Percentiles rank a stretch among this genome's conserved stretches.
These are phyloP conservation scores for Pseudoscleropodium purum DNA, from an alignment of 225 moss, liverwort and hornwort genomes.

Conservation along the genomic window DNA sequence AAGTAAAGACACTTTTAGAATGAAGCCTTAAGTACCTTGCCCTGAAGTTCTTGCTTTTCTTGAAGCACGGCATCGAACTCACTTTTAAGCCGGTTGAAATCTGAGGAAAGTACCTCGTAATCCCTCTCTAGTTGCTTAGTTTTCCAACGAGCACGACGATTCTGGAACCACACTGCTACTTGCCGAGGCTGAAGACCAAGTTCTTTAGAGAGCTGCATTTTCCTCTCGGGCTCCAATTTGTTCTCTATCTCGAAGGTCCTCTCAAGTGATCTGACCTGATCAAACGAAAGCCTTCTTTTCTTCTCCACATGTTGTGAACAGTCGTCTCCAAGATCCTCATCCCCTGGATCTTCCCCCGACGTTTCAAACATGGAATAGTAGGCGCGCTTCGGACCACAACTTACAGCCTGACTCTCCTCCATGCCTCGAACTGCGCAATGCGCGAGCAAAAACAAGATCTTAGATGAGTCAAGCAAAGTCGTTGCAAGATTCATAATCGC, in stretches of 20 bases:
- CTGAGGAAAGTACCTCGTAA: conserved; percentile 72
- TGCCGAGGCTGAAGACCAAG: conserved; percentile 94
- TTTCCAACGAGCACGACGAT: conserved; percentile 97
- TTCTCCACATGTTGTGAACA: background rate
- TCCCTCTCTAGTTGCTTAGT: conserved; percentile 91
- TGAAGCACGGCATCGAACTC: conserved; percentile 50
- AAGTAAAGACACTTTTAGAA: background rate
- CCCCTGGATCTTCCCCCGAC: conserved; percentile 71
- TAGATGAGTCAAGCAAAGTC: background rate
- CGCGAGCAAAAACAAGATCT: background rate
- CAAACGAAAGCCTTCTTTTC: background rate
- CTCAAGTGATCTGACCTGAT: background rate
- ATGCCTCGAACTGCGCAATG: conserved; percentile 45
- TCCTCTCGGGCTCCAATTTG: background rate
- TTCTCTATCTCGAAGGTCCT: background rate
- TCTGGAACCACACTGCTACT: conserved; percentile 98
- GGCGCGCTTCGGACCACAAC: conserved; percentile 64
- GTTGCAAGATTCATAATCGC: background rate
- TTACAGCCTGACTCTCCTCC: conserved; percentile 55
- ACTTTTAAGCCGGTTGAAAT: conserved; percentile 70
- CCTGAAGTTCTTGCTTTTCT: conserved; percentile 77
- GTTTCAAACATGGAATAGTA: conserved; percentile 72
- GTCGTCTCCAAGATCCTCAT: conserved; percentile 65
- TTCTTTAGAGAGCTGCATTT: conserved; percentile 16
- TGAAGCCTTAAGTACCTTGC: conserved; percentile 32